These are phyloP conservation scores for Saccharomycopsis schoenii DNA, from an alignment of 805 yeast genomes.

Conservation along the genomic window DNA sequence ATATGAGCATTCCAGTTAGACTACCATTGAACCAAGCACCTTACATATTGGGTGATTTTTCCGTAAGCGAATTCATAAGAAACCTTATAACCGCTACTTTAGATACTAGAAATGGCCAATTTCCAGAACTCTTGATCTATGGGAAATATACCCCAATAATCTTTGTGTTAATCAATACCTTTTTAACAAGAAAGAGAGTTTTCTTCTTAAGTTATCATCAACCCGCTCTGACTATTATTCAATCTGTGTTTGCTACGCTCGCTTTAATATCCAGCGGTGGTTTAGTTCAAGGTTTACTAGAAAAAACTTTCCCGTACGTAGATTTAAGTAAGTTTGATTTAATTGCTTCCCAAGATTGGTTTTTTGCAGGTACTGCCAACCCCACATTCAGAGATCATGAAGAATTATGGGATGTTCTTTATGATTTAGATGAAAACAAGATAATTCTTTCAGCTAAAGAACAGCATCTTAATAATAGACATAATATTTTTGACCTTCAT, in stretches of 20 bases:
- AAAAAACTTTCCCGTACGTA: slow-evolving; percentile 44
- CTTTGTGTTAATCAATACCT: slow-evolving; percentile 39
- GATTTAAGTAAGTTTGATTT: slow-evolving; percentile 46
- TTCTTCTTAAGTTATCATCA: slow-evolving; percentile 40
- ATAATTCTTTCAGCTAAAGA: slow-evolving; percentile 20
- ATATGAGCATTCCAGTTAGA: slow-evolving; percentile 36
- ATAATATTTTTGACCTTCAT: background rate
- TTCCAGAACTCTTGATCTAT: slow-evolving; percentile 42
- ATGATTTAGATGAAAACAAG: slow-evolving; percentile 38
- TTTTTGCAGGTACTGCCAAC: slow-evolving; percentile 50
- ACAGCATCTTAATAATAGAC: background rate
- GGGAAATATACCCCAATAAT: slow-evolving; percentile 48
- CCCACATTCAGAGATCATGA: slow-evolving; percentile 49
- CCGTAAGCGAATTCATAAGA: slow-evolving; percentile 9
- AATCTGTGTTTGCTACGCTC: slow-evolving; percentile 38
- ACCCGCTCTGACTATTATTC: slow-evolving; percentile 41
- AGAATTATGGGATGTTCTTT: slow-evolving; percentile 44
- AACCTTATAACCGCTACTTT: slow-evolving; percentile 13
- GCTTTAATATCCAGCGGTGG: slow-evolving; percentile 43
- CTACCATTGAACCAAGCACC: slow-evolving; percentile 26
- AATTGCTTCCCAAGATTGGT: slow-evolving; percentile 38
- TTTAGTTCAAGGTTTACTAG: slow-evolving; percentile 37
- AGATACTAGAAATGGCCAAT: slow-evolving; percentile 11
- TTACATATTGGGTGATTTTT: slow-evolving; percentile 18
- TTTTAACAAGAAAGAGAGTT: slow-evolving; percentile 42